Conservation (phyloP, 2,329 filamentous ascomycete species). For the Verticillium dahliae region DNA sequence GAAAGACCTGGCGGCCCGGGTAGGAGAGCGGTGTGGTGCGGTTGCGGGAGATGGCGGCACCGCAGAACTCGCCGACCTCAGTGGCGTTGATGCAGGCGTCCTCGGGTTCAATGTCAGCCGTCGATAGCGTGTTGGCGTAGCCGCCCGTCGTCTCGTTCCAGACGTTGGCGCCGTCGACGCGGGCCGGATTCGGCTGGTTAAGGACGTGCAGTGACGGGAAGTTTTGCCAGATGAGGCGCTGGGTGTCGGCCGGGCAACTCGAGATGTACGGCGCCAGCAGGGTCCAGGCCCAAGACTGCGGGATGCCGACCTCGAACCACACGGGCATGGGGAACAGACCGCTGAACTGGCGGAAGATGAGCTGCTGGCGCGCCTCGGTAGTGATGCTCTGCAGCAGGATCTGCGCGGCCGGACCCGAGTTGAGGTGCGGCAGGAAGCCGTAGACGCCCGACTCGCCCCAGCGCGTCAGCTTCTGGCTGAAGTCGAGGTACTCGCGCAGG, state of each 20-base stretch:
- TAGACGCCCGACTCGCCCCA: slow-evolving; percentile 76
- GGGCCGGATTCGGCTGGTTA: slow-evolving; percentile 71
- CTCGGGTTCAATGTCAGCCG: slow-evolving; percentile 30
- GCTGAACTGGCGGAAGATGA: slow-evolving; percentile 77
- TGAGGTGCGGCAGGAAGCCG: slow-evolving; percentile 72
- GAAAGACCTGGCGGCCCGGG: slow-evolving; percentile 63
- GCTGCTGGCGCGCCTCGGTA: slow-evolving; percentile 74
- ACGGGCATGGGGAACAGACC: slow-evolving; percentile 77
- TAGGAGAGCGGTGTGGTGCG: slow-evolving; percentile 65
- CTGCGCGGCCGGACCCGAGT: slow-evolving; percentile 67
- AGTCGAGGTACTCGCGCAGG: slow-evolving; percentile 73
- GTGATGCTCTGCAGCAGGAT: slow-evolving; percentile 71
- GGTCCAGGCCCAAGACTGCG: slow-evolving; percentile 81
- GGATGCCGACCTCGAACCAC: slow-evolving; percentile 74
- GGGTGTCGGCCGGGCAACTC: slow-evolving; percentile 66
- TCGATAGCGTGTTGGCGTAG: slow-evolving; percentile 48
- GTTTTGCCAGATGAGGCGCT: slow-evolving; percentile 77
- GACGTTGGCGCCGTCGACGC: slow-evolving; percentile 55
- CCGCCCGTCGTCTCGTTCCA: slow-evolving; percentile 59
- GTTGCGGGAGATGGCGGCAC: slow-evolving; percentile 61
- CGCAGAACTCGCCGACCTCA: slow-evolving; percentile 48
- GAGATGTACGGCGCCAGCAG: slow-evolving; percentile 75
- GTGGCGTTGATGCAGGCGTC: slow-evolving; percentile 54
- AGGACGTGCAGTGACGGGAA: slow-evolving; percentile 65
- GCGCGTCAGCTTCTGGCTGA: slow-evolving; percentile 78